Evolutionary conservation across 2,329 filamentous ascomycete genomes (phyloP), one percentile per base, ranked within the genome.

Genomic region (Penicillium sp.): DNA sequence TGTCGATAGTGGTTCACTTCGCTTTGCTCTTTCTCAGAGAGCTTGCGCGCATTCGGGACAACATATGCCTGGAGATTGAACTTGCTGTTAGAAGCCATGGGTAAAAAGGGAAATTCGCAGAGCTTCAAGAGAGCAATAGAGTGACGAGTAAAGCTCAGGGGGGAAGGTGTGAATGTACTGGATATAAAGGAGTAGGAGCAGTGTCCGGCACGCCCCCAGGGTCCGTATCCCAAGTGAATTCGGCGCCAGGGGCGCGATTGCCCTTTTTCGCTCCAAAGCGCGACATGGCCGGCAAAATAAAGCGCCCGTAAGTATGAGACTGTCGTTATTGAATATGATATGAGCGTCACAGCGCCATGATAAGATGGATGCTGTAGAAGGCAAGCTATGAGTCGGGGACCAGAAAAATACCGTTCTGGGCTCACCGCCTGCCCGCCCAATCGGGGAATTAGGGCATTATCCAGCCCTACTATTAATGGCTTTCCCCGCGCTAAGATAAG

Each of bases 1-100:
- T 74, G 74, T 8, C 84, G 81, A 69, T 84, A 85, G 61, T 81
- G 73, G 56, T 83, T 77, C 54, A 87, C 78, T 63, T 82, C 78
- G 4, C 70, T 70, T 59, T 77, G 76, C 75, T 88, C 86, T 42
- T 70, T 69, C 5, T 63, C 62, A n/a, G 60, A 72, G 49, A 80
- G 68, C 7, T 69, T 70, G 37, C 73, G 72, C 24, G 74, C 73
- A 50, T 65, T 67, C 4, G 78, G 76, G 8, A 78, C 63, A 30
- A 68, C 68, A 61, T 79, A 80, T 74, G 77, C 75, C 78, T 80
- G 59, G 10, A 30, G 10, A 12, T 19, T 28, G n/a, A 44, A 42
- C 5, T 15, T 28, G 33, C 24, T 19, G 53, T 55, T 30, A 55
- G 24, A 55, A 55, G n/a, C n/a, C 24, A 45, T 17, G 37, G n/a